A percentile compares a stretch with the other conserved stretches of the same genome.
phyloP scores from a whole-genome alignment of 2,329 filamentous ascomycete genomes.

The Colletotrichum truncatum region DNA sequence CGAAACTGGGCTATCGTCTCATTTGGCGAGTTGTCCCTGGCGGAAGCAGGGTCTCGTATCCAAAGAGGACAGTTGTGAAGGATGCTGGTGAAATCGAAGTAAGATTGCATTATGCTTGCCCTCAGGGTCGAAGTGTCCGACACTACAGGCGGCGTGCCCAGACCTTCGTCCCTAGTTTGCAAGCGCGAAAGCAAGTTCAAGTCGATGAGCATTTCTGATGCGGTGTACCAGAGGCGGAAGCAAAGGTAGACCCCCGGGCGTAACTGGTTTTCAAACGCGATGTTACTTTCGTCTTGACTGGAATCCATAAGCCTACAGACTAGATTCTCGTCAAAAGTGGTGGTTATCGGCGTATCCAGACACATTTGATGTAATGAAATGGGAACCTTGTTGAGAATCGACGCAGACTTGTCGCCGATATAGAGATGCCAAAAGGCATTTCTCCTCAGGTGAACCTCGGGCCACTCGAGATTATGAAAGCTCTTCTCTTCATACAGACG shows the following conservation, averaged over 20 bases:
- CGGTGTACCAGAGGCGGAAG: slow-evolving; percentile 6
- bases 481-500: slow-evolving; percentile 51
- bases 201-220: slow-evolving; percentile 16
- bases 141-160: neutral
- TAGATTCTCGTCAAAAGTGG: slow-evolving; percentile 13
- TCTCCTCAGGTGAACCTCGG: slow-evolving; percentile 49
- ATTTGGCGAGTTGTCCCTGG: neutral
- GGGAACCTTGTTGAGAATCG: slow-evolving; percentile 49
- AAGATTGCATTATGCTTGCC: slow-evolving; percentile 35
- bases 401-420: slow-evolving; percentile 50
- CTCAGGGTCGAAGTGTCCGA: neutral
- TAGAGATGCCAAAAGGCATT: slow-evolving; percentile 50
- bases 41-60: neutral
- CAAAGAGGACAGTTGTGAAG: slow-evolving; percentile 25
- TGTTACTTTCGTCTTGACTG: neutral
- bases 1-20: neutral
- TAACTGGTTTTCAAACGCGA: neutral
- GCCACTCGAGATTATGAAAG: slow-evolving; percentile 38
- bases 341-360: slow-evolving; percentile 50
- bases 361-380: slow-evolving; percentile 54
- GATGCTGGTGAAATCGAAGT: slow-evolving; percentile 34
- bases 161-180: neutral
- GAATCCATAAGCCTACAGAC: neutral
- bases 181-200: neutral
- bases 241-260: neutral